Percentiles rank a stretch among this genome's conserved stretches.
Evolutionary conservation across 2,329 filamentous ascomycete genomes (phyloP).

Genomic region (Phyllosticta paracitricarpa): DNA sequence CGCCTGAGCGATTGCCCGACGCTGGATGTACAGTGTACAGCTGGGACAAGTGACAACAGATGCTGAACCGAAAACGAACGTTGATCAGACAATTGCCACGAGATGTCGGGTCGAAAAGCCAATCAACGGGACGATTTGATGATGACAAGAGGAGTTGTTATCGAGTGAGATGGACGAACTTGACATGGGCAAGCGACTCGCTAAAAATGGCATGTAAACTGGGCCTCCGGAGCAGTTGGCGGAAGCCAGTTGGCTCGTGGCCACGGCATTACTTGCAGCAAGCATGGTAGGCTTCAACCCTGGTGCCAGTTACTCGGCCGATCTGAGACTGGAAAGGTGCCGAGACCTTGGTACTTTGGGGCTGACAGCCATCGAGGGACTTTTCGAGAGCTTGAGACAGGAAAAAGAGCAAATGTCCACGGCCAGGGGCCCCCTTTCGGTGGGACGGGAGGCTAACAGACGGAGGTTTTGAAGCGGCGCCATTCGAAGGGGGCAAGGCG

Average conservation of each 20-base stretch:
- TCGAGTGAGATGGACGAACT: not conserved
- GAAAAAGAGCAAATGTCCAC: not conserved
- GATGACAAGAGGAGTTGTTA: not conserved
- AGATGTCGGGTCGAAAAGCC: not conserved
- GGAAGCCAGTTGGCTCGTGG: not conserved
- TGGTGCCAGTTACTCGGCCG: not conserved
- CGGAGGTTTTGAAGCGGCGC: not conserved
- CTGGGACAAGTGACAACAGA: not conserved
- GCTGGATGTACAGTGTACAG: not conserved
- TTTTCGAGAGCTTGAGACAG: not conserved
- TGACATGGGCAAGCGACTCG: not conserved
- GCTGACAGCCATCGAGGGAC: not conserved
- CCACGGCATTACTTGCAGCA: not conserved
- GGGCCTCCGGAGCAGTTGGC: not conserved
- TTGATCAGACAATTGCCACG: not conserved
- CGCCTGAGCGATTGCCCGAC: not conserved
- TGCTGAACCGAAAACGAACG: not conserved
- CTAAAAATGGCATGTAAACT: not conserved
- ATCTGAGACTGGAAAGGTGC: not conserved
- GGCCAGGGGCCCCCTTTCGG: not conserved
- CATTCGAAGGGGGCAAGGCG: not conserved
- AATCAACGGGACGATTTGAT: not conserved
- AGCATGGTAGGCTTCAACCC: not conserved
- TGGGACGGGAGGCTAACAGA: not conserved
- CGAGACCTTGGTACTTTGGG: not conserved